Evolutionary conservation across 2,329 filamentous ascomycete species (phyloP).

Genomic region (Drechslerella stenobrocha): DNA sequence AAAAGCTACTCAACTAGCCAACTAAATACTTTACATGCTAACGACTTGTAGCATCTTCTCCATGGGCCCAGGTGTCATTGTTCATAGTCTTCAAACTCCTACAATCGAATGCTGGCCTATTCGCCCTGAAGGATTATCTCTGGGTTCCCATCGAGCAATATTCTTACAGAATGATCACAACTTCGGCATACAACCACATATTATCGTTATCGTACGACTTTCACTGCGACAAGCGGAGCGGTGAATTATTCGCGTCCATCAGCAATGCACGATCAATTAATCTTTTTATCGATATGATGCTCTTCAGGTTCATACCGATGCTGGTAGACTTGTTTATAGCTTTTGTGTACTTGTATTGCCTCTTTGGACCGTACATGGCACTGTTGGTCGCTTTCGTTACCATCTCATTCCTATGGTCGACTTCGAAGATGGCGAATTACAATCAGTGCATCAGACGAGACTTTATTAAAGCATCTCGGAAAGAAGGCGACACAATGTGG

Average conservation of each 20-base stretch:
- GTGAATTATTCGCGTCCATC: conserved; percentile 68
- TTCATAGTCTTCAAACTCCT: conserved; percentile 61
- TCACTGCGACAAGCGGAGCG: conserved; percentile 67
- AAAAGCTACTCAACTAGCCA: conserved; percentile 1
- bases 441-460: conserved; percentile 54
- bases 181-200: conserved; percentile 68
- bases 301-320: conserved; percentile 66
- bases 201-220: conserved; percentile 73
- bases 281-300: conserved; percentile 63
- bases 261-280: conserved; percentile 66
- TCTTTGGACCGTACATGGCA: conserved; percentile 67
- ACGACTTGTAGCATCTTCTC: conserved; percentile 57
- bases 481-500: conserved; percentile 56
- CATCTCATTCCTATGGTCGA: conserved; percentile 61
- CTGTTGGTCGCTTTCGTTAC: conserved; percentile 59
- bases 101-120: conserved; percentile 61
- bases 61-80: conserved; percentile 62
- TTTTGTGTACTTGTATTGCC: conserved; percentile 64
- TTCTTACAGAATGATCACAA: conserved; percentile 63
- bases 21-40: conserved; percentile 12
- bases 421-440: conserved; percentile 55
- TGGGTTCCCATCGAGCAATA: conserved; percentile 64
- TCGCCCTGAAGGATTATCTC: conserved; percentile 60
- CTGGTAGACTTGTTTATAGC: conserved; percentile 66
- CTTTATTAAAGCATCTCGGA: conserved; percentile 55